Evolutionary conservation across 495 filamentous ascomycete genomes (phyloP), one percentile per base, ranked within the genome.

Genomic region (Penicillium daleae): DNA sequence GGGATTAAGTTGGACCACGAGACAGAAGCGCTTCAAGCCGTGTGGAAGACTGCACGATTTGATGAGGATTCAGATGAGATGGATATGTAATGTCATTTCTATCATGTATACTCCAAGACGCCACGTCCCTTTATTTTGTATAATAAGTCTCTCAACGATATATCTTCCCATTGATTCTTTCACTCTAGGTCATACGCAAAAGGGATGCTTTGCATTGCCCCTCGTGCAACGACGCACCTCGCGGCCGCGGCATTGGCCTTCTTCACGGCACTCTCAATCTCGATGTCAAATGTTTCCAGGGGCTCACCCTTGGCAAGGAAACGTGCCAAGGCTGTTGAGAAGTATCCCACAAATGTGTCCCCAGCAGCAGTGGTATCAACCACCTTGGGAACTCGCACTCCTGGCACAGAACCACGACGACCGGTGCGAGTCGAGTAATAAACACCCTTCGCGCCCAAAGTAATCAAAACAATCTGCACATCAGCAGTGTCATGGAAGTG

Each of bases 361-460:
- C 92, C 92, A 2, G 92, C 92, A 2, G 87, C 92, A 6, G 92
- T 96, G 3, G 92, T 96, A 77, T 96, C 92, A 6, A 93, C 83
- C 4, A 95, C 92, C 61, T 83, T 86, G 62, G 64, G 69, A 57
- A 78, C 83, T 70, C 82, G 87, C 70, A 79, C 80, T 12, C 83
- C 86, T 2, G 71, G 53, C 5, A 90, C 68, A 64, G 22, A 62
- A 44, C 66, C 83, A 59, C 15, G 73, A 46, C 49, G 44, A 54
- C 44, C 62, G 68, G 67, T 75, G 70, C 56, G 32, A 3, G 65
- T 71, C 3, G 70, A 73, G 69, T 80, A 92, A 48, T 75, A 76
- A 44, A 87, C 82, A 0, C 91, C 92, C 48, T 88, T 82, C 0
- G 85, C 83, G 0, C 92, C 92, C 9, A 96, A 78, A 4, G 92